Evolutionary conservation across 192 early-diverging fungal species (phyloP), one percentile per base, ranked within the genome.

Genomic region (Martensiomyces pterosporus): DNA sequence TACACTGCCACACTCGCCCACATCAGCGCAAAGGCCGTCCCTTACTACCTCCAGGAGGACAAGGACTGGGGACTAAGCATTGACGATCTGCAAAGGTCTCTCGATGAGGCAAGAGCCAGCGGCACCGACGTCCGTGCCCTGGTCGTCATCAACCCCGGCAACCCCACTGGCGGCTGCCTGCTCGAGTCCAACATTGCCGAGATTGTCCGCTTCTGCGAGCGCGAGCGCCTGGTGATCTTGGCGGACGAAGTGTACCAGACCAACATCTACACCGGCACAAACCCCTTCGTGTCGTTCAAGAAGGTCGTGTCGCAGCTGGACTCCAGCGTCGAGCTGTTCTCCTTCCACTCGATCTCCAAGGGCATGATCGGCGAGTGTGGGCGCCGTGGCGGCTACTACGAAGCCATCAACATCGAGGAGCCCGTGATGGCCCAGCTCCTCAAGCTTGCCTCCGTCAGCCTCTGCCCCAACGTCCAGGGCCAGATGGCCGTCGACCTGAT

Each of bases 231-330:
- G 33, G 84, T 96, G 13, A 55, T 99, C 3, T 61, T 99, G 18
- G 96, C 96, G 1, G 96, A 99, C 71, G 96, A 99, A 57, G 96
- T 99, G 21, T 99, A 99, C 72, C 96, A 99, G 76, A 86, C 91
- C 43, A 97, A 97, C 69, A 86, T 92, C 43, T 97, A 97, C 78
- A 72, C 79, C 12, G 62, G 67, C 19, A 60, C 80, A 12, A 82
- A 83, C 22, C 96, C 96, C 19, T 99, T 97, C 71, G 88, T 89
- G 64, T 93, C 90, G 26, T 96, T 99, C 81, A 94, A 95, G 62
- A 95, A 99, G 77, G 82, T 96, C 4, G 77, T 96, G 19, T 79
- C 77, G 49, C 78, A 85, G 35, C 86, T 92, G 81, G 84, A 81
- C 7, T 71, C 81, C 3, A 49, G 60, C 2, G 88, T 88, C 50